Evolutionary conservation across 2,329 filamentous ascomycete species (phyloP).

Genomic region (Aspergillus ustus): DNA sequence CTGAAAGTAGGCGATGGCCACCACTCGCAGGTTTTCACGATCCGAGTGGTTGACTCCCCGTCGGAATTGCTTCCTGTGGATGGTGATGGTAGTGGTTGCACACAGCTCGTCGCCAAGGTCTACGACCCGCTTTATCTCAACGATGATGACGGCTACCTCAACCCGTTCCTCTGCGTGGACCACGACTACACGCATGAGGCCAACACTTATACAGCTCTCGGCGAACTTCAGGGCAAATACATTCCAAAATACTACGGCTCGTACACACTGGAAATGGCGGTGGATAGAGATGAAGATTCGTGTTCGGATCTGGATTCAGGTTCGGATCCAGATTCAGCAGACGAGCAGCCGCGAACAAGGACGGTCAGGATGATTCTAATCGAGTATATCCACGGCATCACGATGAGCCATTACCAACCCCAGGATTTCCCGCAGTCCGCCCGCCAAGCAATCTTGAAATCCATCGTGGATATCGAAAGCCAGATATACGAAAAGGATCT

Average conservation of each 20-base stretch:
- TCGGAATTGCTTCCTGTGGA: no score
- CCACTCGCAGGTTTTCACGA: constrained; percentile 28
- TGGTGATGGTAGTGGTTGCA: no score
- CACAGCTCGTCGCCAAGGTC: constrained; percentile 31
- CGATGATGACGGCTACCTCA: constrained; percentile 25
- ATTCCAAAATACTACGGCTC: constrained; percentile 31
- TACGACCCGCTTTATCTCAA: constrained; percentile 32
- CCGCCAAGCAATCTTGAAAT: constrained; percentile 27
- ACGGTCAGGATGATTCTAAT: constrained; percentile 29
- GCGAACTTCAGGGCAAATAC: constrained; percentile 23
- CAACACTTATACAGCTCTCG: constrained; percentile 4
- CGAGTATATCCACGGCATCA: constrained; percentile 25
- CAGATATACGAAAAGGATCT: no score
- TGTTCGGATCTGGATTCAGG: background rate
- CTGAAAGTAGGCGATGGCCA: constrained; percentile 25
- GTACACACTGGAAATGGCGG: constrained; percentile 27
- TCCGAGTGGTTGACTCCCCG: constrained; percentile 16
- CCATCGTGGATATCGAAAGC: constrained; percentile 26
- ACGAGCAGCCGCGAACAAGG: constrained; percentile 8
- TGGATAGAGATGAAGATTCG: no score
- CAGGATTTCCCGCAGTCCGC: constrained; percentile 13
- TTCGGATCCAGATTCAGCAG: no score
- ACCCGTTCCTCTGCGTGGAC: constrained; percentile 31
- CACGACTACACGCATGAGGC: constrained; percentile 31
- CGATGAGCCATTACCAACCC: constrained; percentile 24